Evolutionary conservation across 2,329 filamentous ascomycete species (phyloP), one percentile per base, ranked within the genome.

Genomic region (Boeremia exigua): DNA sequence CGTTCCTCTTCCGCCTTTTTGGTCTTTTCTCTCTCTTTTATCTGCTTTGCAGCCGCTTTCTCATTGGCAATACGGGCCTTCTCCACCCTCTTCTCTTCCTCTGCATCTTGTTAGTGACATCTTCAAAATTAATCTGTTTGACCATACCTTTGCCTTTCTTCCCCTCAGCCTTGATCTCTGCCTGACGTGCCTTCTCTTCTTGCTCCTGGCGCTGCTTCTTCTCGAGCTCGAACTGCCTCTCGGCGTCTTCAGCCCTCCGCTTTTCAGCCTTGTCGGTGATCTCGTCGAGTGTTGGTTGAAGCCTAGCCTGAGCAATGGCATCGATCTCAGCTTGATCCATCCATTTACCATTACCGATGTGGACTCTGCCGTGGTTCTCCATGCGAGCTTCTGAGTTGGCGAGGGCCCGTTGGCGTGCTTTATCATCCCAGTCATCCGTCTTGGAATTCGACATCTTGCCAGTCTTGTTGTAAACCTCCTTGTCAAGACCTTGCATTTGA

Each of bases 281-380:
- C 61, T 96, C 90, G 62, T 96, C 88, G 6, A 97, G 75, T 0
- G 95, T 86, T 4, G 93, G 93, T 72, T 94, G 90, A 14, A 97
- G 84, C 62, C 88, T 86, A 40, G 84, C 86, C 11, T 86, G 84
- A 2, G 93, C 93, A 62, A 96, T 90, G 6, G 86, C 86, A 60
- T 97, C 87, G 14, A 97, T 86, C 43, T 92, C 90, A 5, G 86
- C 81, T 64, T 89, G 86, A 33, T 92, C 86, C 80, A 97, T 87
- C 67, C 88, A 92, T 68, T 85, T 91, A 7, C 92, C 91, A 39
- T 89, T 88, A 4, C 94, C 93, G 50, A 97, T 86, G 60, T 95
- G 83, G 63, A 86, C 78, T 67, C 79, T 81, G 45, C 84, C 82
- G 39, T 84, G 79, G 44, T 84, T 82, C 54, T 82, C 77, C 67